Conservation (phyloP, 1,284 basidiomycete genomes). For the Apiotrichum laibachii region DNA sequence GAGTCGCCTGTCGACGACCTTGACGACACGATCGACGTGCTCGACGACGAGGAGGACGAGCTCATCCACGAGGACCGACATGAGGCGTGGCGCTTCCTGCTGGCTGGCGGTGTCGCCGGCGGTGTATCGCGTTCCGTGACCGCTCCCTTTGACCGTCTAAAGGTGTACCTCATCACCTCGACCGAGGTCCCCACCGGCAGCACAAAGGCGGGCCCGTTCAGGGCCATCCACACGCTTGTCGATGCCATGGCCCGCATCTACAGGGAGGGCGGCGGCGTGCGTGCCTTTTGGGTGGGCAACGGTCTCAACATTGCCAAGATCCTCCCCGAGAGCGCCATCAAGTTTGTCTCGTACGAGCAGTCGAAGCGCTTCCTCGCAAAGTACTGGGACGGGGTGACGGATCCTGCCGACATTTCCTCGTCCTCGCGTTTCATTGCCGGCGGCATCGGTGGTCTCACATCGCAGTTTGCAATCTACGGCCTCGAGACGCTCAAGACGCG, state of each 20-base stretch:
- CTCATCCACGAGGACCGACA: conserved; percentile 64
- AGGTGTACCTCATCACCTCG: conserved; percentile 93
- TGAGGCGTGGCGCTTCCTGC: conserved; percentile 80
- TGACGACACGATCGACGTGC: conserved; percentile 53
- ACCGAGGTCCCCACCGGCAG: conserved; percentile 20
- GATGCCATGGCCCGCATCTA: conserved; percentile 77
- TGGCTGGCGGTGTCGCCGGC: conserved; percentile 92
- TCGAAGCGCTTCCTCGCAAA: conserved; percentile 91
- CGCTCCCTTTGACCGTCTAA: conserved; percentile 95
- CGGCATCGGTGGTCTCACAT: conserved; percentile 89
- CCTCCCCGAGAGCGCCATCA: conserved; percentile 96
- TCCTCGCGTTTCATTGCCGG: conserved; percentile 90
- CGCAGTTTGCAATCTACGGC: conserved; percentile 67
- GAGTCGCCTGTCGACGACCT: conserved; percentile 49
- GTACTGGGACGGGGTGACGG: conserved; percentile 86
- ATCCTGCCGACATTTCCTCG: conserved; percentile 85
- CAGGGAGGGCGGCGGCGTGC: conserved; percentile 73
- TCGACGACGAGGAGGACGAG: conserved; percentile 62
- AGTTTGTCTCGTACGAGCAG: conserved; percentile 94
- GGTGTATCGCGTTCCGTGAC: conserved; percentile 94
- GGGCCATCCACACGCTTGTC: conserved; percentile 57
- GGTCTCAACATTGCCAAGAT: conserved; percentile 71
- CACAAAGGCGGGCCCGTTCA: conserved; percentile 49
- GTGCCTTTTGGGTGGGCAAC: conserved; percentile 84
- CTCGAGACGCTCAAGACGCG: conserved; percentile 65